phyloP scores from a whole-genome alignment of 2,329 filamentous ascomycete genomes.

The Clonostachys sp. region DNA sequence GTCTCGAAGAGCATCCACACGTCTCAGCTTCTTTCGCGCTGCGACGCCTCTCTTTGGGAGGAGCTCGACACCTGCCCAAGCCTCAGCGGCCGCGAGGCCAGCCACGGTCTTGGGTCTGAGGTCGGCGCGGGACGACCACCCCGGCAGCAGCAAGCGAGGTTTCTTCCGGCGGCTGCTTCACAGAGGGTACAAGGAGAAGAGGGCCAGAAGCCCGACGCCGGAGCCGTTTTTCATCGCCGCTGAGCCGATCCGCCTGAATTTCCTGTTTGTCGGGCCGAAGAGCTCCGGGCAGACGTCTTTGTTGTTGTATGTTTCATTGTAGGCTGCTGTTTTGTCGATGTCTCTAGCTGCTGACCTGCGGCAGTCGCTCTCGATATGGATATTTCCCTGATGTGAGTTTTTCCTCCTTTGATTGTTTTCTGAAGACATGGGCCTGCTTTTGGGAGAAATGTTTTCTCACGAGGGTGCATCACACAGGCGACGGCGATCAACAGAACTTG shows the following conservation, averaged over 20 bases:
- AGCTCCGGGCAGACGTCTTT: conserved; percentile 27
- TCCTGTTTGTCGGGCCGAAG: conserved; percentile 27
- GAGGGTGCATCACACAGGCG: conserved; percentile 12
- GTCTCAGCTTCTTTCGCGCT: conserved; percentile 18
- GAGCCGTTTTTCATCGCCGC: conserved; percentile 3
- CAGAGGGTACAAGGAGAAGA: background rate
- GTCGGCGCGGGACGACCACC: background rate
- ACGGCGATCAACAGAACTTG: conserved; percentile 20
- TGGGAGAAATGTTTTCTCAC: background rate
- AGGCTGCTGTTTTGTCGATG: accelerated
- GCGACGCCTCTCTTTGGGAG: conserved; percentile 15
- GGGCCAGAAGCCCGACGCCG: conserved; percentile 5
- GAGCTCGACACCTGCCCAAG: conserved; percentile 1
- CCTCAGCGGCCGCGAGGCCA: background rate
- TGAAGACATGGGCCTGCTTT: background rate
- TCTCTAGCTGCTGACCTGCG: background rate
- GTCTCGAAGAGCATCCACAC: conserved; percentile 9
- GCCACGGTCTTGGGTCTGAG: conserved; percentile 1
- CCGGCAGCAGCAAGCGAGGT: background rate
- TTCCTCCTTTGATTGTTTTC: background rate
- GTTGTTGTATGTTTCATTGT: conserved; percentile 22
- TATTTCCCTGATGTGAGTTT: conserved; percentile 28
- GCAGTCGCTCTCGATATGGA: conserved; percentile 28
- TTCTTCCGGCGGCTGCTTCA: background rate
- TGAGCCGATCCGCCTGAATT: conserved; percentile 20